Base-by-base conservation (phyloP, 1,139 yeast genomes). In the Scheffersomyces lignicola region DNA sequence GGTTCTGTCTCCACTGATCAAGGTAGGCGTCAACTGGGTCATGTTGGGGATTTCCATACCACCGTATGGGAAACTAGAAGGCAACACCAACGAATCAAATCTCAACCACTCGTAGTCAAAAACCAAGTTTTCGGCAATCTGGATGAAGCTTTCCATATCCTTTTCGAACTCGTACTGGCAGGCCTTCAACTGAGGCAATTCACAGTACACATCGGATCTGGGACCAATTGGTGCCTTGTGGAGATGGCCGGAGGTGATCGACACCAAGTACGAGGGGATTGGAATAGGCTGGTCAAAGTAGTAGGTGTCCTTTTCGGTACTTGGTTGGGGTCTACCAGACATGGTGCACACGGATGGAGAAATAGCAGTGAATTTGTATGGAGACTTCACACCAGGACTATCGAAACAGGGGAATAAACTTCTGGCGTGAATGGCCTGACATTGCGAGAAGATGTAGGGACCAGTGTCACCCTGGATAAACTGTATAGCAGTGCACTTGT, bases 361-460 rank as follows among this genome's bases (percentile, higher is more conserved):
- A 7, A 44, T 44, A 11, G 60, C 65, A n/a, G 42, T 47, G 41
- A 60, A 60, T 30, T 45, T 47, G 42, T 54, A 66, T 1, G 62
- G 51, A 2, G 64, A 58, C 38, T 67, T 67, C 20, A 64, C 60
- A 0, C 61, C 65, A 2, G 73, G 73, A 7, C 71, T 66, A 44
- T 67, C 73, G 43, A 67, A 67, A 42, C 73, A 64, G 4, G 73
- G 73, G 40, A 65, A 65, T 44, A 67, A 51, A 30, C 67, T 60
- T 35, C 73, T 47, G 11, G 73, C 73, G 43, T 67, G 73, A 29
- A 66, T 65, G 11, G 71, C 62, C 47, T 67, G 69, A 47, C 73
- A 65, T 45, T 67, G 73, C 1, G 72, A 65, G 41, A 67, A 67
- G 33, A 67, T 49, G 39, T 62, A 67, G 7, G 69, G 67, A 4